Conservation (phyloP, 805 yeast genomes). For the Wickerhamomyces chambardii region DNA sequence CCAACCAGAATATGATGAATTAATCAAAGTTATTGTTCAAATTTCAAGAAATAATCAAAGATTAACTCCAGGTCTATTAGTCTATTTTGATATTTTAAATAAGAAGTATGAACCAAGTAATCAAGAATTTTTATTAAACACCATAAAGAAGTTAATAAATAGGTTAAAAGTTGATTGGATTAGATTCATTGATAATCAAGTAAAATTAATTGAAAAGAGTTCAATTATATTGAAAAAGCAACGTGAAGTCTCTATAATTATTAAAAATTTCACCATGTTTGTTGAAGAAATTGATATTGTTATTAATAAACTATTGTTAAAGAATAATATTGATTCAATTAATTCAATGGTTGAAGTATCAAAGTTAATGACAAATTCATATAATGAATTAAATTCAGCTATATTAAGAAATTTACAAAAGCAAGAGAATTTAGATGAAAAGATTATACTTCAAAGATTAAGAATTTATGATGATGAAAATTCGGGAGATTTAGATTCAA, state of each 20-base stretch:
- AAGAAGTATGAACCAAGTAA: slow-evolving; percentile 34
- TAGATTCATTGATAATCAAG: slow-evolving; percentile 47
- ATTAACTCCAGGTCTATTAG: slow-evolving; percentile 31
- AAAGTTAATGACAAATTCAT: slow-evolving; percentile 17
- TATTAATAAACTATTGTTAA: too few species aligned
- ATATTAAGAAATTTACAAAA: slow-evolving; percentile 20
- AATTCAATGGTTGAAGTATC: slow-evolving; percentile 12
- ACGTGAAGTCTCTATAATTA: slow-evolving; percentile 32
- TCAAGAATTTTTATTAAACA: slow-evolving; percentile 54
- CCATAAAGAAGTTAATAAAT: slow-evolving; percentile 41
- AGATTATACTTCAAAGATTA: slow-evolving; percentile 3
- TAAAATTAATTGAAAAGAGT: slow-evolving; percentile 30
- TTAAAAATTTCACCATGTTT: slow-evolving; percentile 38
- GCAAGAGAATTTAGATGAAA: slow-evolving; percentile 8
- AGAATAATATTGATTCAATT: neutral
- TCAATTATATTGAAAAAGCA: slow-evolving; percentile 24
- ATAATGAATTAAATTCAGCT: slow-evolving; percentile 19
- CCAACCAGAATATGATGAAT: slow-evolving; percentile 21
- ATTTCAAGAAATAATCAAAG: slow-evolving; percentile 27
- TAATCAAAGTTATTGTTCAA: slow-evolving; percentile 21
- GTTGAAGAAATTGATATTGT: slow-evolving; percentile 26
- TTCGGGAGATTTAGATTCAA: too few species aligned
- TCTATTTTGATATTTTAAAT: slow-evolving; percentile 31
- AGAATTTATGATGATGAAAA: slow-evolving; percentile 10
- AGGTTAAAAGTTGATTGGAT: slow-evolving; percentile 49